A percentile compares a stretch with the other conserved stretches of the same genome.
Evolutionary conservation across 345 rosid species (phyloP).

Genomic region (Adansonia digitata): DNA sequence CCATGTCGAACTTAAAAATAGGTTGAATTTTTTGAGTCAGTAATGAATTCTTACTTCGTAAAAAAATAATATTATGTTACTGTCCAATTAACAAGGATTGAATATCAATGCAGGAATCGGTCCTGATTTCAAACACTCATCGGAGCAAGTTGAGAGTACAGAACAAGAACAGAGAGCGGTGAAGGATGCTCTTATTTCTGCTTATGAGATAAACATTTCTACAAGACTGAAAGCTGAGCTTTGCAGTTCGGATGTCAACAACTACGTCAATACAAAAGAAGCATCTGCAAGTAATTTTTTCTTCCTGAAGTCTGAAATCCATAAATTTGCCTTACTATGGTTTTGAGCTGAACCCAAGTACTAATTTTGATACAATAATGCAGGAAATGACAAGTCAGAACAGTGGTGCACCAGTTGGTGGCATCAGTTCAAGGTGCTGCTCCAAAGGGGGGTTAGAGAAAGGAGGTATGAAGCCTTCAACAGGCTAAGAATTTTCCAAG

Average conservation of each 20-base stretch:
- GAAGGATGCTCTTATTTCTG: conserved; percentile 66
- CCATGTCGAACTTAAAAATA: not conserved
- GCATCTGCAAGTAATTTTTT: conserved; percentile 39
- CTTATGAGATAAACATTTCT: conserved; percentile 78
- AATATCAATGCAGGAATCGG: conserved; percentile 52
- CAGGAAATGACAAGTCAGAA: conserved; percentile 58
- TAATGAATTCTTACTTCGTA: not conserved
- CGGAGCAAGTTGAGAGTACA: conserved; percentile 52
- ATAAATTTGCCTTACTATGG: not conserved
- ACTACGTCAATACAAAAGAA: conserved; percentile 41
- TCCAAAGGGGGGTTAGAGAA: conserved; percentile 84
- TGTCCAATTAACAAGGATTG: not conserved
- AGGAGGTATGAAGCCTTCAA: conserved; percentile 88
- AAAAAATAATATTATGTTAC: not conserved
- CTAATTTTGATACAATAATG: not conserved
- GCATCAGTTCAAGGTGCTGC: conserved; percentile 89
- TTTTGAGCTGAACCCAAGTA: not conserved
- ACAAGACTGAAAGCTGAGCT: conserved; percentile 75
- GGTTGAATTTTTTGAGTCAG: not conserved
- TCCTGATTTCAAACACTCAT: conserved; percentile 44
- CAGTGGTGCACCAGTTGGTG: conserved; percentile 98
- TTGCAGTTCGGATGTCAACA: conserved; percentile 44
- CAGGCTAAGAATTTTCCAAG: conserved; percentile 91
- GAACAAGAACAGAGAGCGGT: conserved; percentile 75
- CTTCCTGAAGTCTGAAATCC: not conserved